Evolutionary conservation across 345 rosid genomes (phyloP), one percentile per base, ranked within the genome.

Genomic region (Rhodamnia rubescens): DNA sequence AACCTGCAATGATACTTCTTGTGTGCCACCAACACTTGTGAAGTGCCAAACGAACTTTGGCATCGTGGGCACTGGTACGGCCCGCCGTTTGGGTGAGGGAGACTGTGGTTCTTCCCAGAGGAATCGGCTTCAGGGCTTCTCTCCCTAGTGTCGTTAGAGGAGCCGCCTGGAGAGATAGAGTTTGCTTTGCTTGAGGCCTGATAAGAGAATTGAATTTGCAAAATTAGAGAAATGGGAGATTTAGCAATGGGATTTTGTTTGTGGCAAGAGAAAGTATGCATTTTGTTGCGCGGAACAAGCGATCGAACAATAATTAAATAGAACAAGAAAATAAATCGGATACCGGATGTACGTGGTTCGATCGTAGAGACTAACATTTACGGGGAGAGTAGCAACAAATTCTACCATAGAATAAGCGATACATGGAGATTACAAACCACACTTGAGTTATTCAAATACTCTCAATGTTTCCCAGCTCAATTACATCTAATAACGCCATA

Each of bases 61-160:
- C 91, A 85, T 81, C 10, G 86, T 16, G 91, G 90, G 85, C 90
- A 89, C 20, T 74, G 78, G 84, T 88, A 83, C 1, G 89, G 88
- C 10, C 91, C 91, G 27, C 86, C 2, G 59, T 88, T 87, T 40
- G 50, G 52, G 40, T 56, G 74, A 58, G 82, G 86, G 40, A 87
- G 90, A 69, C 91, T 89, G 54, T 83, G 87, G 57, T 86, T 88
- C 83, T 83, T 85, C n/a, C 90, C 92, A 53, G 88, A 89, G 24
- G 42, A 53, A 24, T 20, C 40, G 8, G 11, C 83, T 8, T 47
- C 83, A 44, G 27, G 32, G 74, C 27, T 16, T 20, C 29, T 82
- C 3, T 5, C 74, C 53, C 15, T 51, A 2, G 27, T 55, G 64
- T 14, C 5, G 47, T 12, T 11, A 40, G 64, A n/a, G 32, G 52